Evolutionary conservation across 2,329 filamentous ascomycete genomes (phyloP).

Genomic region (Monilinia fructigena): DNA sequence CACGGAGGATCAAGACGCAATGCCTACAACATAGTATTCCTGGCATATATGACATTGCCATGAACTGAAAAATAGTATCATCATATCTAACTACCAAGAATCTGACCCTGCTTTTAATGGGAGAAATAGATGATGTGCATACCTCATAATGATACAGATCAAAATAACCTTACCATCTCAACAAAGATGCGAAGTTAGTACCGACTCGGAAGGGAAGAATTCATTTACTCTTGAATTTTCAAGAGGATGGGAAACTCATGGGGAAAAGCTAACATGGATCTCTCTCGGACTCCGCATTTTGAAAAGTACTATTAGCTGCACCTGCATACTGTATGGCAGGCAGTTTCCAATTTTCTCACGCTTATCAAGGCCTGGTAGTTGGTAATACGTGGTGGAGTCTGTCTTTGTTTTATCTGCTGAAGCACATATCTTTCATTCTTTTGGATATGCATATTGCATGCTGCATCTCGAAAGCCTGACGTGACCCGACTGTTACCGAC

Average conservation of each 20-base stretch:
- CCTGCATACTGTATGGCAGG: constrained; percentile 22
- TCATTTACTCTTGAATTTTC: constrained; percentile 4
- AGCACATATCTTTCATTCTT: constrained; percentile 9
- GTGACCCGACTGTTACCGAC: constrained; percentile 20
- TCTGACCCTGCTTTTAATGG: background rate
- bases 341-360: constrained; percentile 12
- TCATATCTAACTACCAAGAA: background rate
- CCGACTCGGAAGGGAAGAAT: background rate
- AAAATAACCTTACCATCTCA: background rate
- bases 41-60: constrained; percentile 12
- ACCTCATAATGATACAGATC: constrained; percentile 2
- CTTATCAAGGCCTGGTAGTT: constrained; percentile 11
- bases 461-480: constrained; percentile 18
- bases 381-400: constrained; percentile 18
- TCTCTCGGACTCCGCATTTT: constrained; percentile 22
- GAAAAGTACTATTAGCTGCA: constrained; percentile 16
- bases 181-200: background rate
- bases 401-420: constrained; percentile 9
- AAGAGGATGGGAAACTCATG: constrained; percentile 1
- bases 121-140: constrained; percentile 1
- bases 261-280: constrained; percentile 4
- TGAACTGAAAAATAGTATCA: background rate
- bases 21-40: constrained; percentile 27
- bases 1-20: constrained; percentile 34
- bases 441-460: constrained; percentile 19